Evolutionary conservation across 2,329 filamentous ascomycete species (phyloP), one percentile per base, ranked within the genome.

Genomic region (Fusarium oligoseptatum): DNA sequence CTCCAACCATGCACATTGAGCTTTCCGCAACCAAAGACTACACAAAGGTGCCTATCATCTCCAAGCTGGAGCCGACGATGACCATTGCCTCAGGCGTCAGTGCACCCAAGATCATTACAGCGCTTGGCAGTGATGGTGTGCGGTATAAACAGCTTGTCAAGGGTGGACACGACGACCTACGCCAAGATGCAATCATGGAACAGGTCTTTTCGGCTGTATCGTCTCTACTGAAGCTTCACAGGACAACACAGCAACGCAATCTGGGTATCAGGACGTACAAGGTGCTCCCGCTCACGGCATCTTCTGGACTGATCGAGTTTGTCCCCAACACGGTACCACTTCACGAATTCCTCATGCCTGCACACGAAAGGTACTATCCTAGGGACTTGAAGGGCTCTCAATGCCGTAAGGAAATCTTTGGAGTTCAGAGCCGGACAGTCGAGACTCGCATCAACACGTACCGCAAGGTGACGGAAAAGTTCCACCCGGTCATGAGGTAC

Each of bases 141-240:
- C 89, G 88, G 39, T 98, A 95, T 84, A 98, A 94, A 82, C 95
- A 98, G 83, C 87, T 99, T 71, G 94, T 98, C 81, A 99, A 99
- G 87, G 95, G 95, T 72, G 95, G 97, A 20, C 96, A 96, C 80
- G 97, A 99, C 81, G 96, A 99, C 81, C 89, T 99, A 14, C 93
- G 97, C 10, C 97, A 99, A 85, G 97, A 99, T 80, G 95, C 96
- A 52, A 99, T 91, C 86, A 99, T 99, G 97, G 97, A 99, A 83
- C 97, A 99, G 83, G 97, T 99, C 1, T 99, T 99, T 81, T 94
- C 95, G 68, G 95, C 97, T 83, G 97, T 98, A 24, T 98, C 95
- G 67, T 94, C 94, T 61, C 90, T 99, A 24, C 87, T 99, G 29
- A 94, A 94, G 81, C 92, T 94, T 58, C 95, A 98, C 82, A 92